Conservation (phyloP, 257 asterid species). For the Fraxinus pennsylvanica region DNA sequence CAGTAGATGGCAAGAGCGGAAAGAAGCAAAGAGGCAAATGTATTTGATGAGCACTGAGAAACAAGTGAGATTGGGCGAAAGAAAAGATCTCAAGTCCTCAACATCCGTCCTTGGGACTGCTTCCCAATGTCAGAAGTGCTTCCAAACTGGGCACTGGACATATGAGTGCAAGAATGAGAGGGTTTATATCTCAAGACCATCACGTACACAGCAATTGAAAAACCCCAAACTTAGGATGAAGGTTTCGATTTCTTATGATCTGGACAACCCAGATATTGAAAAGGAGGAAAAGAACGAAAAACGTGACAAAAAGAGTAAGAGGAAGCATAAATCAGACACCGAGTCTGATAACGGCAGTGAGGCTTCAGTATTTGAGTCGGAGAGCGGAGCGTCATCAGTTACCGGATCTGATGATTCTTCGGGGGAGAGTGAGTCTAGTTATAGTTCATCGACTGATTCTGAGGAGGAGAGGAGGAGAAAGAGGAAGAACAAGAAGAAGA, state of each 20-base stretch:
- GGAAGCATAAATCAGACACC: constrained; percentile 74
- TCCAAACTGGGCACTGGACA: constrained; percentile 89
- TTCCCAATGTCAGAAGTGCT: constrained; percentile 92
- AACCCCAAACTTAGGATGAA: constrained; percentile 90
- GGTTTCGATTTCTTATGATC: constrained; percentile 55
- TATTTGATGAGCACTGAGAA: constrained; percentile 93
- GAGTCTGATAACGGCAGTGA: constrained; percentile 74
- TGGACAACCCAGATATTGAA: constrained; percentile 58
- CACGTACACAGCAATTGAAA: constrained; percentile 84
- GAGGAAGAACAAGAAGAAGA: constrained; percentile 65
- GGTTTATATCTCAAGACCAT: constrained; percentile 85
- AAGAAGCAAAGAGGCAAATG: constrained; percentile 99
- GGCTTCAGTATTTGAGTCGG: constrained; percentile 90
- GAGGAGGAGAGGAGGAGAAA: constrained; percentile 91
- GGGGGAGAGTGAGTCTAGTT: constrained; percentile 66
- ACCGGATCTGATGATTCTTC: constrained; percentile 72
- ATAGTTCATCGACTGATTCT: constrained; percentile 72
- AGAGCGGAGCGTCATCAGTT: constrained; percentile 57
- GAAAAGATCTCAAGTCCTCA: constrained; percentile 66
- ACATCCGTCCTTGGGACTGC: constrained; percentile 44
- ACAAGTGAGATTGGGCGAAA: constrained; percentile 85
- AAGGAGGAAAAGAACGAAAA: constrained; percentile 50
- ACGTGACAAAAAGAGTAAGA: constrained; percentile 65
- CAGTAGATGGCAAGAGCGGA: constrained; percentile 98
- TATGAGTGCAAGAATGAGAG: constrained; percentile 93